Evolutionary conservation across 2,329 filamentous ascomycete genomes (phyloP).

Genomic region (Diaporthe velutina): DNA sequence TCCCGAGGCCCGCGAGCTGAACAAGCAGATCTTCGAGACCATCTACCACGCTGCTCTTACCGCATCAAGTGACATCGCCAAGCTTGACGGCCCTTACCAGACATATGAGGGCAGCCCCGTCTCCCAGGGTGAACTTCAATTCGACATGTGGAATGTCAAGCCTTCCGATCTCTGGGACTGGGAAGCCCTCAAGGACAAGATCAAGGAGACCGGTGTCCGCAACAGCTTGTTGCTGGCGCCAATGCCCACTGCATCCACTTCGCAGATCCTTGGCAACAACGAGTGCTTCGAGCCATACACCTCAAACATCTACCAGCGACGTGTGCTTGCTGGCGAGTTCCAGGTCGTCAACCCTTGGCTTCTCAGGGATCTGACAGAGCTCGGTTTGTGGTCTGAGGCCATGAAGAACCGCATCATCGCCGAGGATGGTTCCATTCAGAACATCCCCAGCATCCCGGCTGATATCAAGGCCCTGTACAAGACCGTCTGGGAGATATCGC

Average conservation of each 20-base stretch:
- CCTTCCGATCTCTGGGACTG: slow-evolving; percentile 98
- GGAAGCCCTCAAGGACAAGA: slow-evolving; percentile 87
- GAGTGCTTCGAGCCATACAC: slow-evolving; percentile 99
- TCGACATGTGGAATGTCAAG: slow-evolving; percentile 98
- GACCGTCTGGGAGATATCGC: slow-evolving; percentile 99
- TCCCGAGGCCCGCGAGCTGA: slow-evolving; percentile 90
- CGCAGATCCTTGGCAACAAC: slow-evolving; percentile 98
- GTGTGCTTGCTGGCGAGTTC: slow-evolving; percentile 98
- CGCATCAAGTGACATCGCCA: slow-evolving; percentile 87
- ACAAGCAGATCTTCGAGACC: slow-evolving; percentile 99
- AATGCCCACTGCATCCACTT: slow-evolving; percentile 98
- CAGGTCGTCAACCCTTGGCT: slow-evolving; percentile 99
- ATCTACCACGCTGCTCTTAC: slow-evolving; percentile 97
- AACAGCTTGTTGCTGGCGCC: slow-evolving; percentile 96
- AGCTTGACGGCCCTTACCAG: slow-evolving; percentile 85
- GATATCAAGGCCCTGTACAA: slow-evolving; percentile 99
- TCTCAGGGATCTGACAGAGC: slow-evolving; percentile 96
- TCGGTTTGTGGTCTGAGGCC: slow-evolving; percentile 98
- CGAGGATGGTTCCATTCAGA: slow-evolving; percentile 94
- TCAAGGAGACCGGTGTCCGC: slow-evolving; percentile 92
- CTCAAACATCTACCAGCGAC: slow-evolving; percentile 99
- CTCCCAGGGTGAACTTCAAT: slow-evolving; percentile 95
- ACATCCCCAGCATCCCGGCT: slow-evolving; percentile 94
- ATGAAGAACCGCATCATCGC: slow-evolving; percentile 99
- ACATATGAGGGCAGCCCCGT: slow-evolving; percentile 95